A percentile compares a stretch with the other conserved stretches of the same genome.
Evolutionary conservation across 2,329 filamentous ascomycete species (phyloP).

Genomic region (Coniochaeta hoffmannii): DNA sequence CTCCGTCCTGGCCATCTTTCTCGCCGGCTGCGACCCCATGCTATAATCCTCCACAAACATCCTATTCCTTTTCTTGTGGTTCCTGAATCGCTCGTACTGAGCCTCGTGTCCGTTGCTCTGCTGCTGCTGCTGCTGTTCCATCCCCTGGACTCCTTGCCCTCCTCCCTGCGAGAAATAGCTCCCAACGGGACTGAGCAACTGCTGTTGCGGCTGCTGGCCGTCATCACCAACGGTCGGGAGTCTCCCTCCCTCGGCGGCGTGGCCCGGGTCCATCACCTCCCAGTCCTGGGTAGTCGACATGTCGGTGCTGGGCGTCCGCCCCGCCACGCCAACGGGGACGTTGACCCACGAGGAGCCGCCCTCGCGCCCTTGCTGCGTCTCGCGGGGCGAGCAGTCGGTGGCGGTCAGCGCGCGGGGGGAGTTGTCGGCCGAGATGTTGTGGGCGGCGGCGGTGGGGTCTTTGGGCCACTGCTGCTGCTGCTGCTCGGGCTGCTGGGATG

Average conservation of each 20-base stretch:
- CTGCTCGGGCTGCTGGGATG: background rate
- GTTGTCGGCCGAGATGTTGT: background rate
- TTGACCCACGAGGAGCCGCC: background rate
- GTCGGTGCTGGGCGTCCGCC: background rate
- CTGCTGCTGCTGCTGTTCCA: background rate
- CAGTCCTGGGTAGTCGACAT: background rate
- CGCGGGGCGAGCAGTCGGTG: background rate
- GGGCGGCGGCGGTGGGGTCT: background rate
- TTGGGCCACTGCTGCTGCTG: background rate
- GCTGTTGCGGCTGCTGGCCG: too few relatives aligned
- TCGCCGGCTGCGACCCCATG: background rate
- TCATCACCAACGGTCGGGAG: too few relatives aligned
- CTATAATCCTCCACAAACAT: background rate
- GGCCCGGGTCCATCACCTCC: background rate
- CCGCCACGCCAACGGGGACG: background rate
- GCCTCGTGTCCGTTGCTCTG: background rate
- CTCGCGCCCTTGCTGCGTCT: background rate
- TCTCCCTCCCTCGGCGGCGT: background rate
- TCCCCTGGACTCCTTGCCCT: background rate
- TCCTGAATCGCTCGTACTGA: background rate
- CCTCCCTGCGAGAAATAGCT: background rate
- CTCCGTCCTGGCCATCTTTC: background rate
- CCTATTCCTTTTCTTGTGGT: background rate
- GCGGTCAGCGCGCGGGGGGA: background rate
- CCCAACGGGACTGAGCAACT: too few relatives aligned